These are phyloP conservation scores for Psidium guajava DNA, from an alignment of 345 rosid genomes.

Conservation along the genomic window DNA sequence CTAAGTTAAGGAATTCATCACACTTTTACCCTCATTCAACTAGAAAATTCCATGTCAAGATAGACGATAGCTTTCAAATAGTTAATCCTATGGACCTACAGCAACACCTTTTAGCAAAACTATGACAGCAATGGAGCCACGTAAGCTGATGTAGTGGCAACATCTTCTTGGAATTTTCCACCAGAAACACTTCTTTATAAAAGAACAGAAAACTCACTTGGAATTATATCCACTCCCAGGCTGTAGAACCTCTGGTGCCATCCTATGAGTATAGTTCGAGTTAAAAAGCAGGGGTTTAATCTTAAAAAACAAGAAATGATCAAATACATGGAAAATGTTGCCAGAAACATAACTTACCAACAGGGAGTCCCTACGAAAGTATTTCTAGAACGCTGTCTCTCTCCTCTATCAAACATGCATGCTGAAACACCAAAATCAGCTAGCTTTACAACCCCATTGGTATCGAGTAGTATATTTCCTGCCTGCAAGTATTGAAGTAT, in stretches of 20 bases:
- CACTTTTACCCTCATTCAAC: not conserved
- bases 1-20: not conserved
- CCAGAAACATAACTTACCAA: conserved; percentile 43
- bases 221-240: conserved; percentile 97
- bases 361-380: conserved; percentile 99
- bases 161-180: not conserved
- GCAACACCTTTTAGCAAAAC: not conserved
- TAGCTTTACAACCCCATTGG: conserved; percentile 73
- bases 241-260: conserved; percentile 99
- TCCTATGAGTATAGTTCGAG: conserved; percentile 38
- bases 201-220: conserved; percentile 51
- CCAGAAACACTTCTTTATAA: not conserved
- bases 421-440: conserved; percentile 99
- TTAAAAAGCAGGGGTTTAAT: not conserved
- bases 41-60: not conserved
- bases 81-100: not conserved
- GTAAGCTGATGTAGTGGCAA: not conserved
- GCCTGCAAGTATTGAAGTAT: conserved; percentile 40
- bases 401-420: conserved; percentile 95
- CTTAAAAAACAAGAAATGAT: not conserved
- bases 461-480: conserved; percentile 90
- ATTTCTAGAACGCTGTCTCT: conserved; percentile 90
- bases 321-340: not conserved
- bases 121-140: not conserved
- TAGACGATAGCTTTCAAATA: not conserved